Conservation (phyloP, 169 alveolate genomes). For the Plasmodium gonderi region DNA sequence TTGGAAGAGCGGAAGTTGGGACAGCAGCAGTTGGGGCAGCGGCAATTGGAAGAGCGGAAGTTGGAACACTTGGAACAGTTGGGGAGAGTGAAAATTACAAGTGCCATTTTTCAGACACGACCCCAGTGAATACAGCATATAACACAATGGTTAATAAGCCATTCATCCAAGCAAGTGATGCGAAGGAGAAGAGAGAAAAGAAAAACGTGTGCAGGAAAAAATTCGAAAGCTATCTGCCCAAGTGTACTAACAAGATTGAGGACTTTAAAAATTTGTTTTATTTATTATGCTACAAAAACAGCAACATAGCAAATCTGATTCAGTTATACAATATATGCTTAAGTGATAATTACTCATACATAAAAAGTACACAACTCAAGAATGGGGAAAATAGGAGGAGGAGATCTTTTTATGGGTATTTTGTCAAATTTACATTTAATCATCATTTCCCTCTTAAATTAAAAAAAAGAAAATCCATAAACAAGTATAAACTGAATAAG, state of each 20-base stretch:
- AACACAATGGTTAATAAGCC: too few species aligned
- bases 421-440: conserved; percentile 56
- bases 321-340: conserved; percentile 17
- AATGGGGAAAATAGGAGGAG: neutral
- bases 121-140: too few species aligned
- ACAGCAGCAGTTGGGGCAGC: neutral
- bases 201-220: neutral
- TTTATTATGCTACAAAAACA: conserved; percentile 35
- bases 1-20: neutral
- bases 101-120: too few species aligned
- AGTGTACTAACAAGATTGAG: conserved; percentile 3
- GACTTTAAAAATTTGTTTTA: conserved; percentile 50
- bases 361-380: conserved; percentile 1
- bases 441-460: conserved; percentile 35
- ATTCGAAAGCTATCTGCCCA: conserved; percentile 12
- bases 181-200: neutral
- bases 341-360: conserved; percentile 14
- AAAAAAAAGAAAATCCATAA: conserved; percentile 2
- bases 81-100: too few species aligned
- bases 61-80: too few species aligned
- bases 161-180: too few species aligned
- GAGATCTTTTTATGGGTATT: conserved; percentile 49
- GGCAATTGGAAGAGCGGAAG: too few species aligned
- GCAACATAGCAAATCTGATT: conserved; percentile 5
- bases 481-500: neutral